Evolutionary conservation across 2,329 filamentous ascomycete species (phyloP).

Genomic region (Calonectria fujianensis): DNA sequence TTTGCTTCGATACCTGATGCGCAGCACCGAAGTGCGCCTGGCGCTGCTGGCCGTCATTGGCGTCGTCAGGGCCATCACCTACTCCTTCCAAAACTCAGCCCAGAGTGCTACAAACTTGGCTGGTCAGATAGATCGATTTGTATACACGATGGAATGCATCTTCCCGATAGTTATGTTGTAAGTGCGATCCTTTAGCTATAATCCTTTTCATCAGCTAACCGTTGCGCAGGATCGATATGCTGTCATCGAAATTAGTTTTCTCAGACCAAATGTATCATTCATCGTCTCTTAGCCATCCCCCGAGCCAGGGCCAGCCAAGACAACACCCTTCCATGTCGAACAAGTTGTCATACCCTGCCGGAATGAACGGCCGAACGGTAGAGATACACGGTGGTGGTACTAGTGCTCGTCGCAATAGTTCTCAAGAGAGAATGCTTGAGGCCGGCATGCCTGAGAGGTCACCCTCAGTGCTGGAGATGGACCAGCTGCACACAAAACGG

Average conservation of each 20-base stretch:
- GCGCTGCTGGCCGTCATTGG: conserved; percentile 62
- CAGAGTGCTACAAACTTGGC: conserved; percentile 62
- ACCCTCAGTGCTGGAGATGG: conserved; percentile 51
- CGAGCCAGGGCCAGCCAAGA: conserved; percentile 36
- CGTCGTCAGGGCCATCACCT: conserved; percentile 63
- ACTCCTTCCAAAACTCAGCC: conserved; percentile 61
- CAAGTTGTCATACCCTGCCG: conserved; percentile 44
- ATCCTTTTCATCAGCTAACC: accelerated
- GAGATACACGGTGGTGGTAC: conserved; percentile 48
- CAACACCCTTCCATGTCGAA: conserved; percentile 40
- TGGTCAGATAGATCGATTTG: conserved; percentile 64
- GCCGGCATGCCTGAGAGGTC: conserved; percentile 42
- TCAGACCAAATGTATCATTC: conserved; percentile 52
- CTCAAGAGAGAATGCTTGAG: conserved; percentile 51
- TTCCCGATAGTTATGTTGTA: conserved; percentile 65
- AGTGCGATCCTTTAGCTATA: conserved; percentile 38
- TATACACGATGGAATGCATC: conserved; percentile 64
- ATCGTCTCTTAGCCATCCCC: conserved; percentile 42
- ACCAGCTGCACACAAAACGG: conserved; percentile 50
- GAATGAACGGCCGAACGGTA: conserved; percentile 50
- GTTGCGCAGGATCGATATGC: conserved; percentile 56
- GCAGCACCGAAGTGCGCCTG: conserved; percentile 63
- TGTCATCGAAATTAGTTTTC: conserved; percentile 59
- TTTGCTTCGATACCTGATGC: conserved; percentile 63
- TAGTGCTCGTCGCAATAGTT: conserved; percentile 41